Percentiles rank a stretch among this genome's conserved stretches.
Conservation (phyloP, 176 grass and related monocot genomes). For the Aegilops sharonensis region DNA sequence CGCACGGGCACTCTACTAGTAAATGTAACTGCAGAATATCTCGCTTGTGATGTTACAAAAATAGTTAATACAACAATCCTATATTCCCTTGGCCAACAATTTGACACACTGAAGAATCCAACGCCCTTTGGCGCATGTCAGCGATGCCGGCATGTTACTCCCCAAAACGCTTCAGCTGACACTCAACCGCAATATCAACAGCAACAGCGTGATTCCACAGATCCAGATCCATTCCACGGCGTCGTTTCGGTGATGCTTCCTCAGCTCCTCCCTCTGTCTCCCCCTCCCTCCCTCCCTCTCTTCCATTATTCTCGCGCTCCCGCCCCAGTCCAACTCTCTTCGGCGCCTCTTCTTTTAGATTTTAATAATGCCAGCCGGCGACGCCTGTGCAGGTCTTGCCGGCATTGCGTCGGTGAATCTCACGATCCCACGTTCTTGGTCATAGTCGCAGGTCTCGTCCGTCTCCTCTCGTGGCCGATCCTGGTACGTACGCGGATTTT, state of each 20-base stretch:
- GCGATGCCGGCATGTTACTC: background rate
- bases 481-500: slow-evolving; percentile 12
- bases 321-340: background rate
- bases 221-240: background rate
- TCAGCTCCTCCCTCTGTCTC: background rate
- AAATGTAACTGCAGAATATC: background rate
- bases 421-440: background rate
- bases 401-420: background rate
- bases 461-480: too few relatives aligned
- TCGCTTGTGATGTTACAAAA: background rate
- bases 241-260: background rate
- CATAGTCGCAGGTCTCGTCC: background rate
- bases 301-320: background rate
- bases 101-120: background rate
- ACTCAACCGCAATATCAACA: too few relatives aligned
- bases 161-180: too few relatives aligned
- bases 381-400: background rate
- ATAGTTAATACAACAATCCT: background rate
- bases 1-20: too few relatives aligned
- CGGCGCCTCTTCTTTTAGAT: background rate
- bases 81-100: background rate
- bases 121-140: background rate
- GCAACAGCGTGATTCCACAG: background rate
- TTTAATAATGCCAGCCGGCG: too few relatives aligned
- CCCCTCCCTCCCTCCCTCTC: background rate